Evolutionary conservation across 2,329 filamentous ascomycete species (phyloP).

Genomic region (Curvularia sp.): DNA sequence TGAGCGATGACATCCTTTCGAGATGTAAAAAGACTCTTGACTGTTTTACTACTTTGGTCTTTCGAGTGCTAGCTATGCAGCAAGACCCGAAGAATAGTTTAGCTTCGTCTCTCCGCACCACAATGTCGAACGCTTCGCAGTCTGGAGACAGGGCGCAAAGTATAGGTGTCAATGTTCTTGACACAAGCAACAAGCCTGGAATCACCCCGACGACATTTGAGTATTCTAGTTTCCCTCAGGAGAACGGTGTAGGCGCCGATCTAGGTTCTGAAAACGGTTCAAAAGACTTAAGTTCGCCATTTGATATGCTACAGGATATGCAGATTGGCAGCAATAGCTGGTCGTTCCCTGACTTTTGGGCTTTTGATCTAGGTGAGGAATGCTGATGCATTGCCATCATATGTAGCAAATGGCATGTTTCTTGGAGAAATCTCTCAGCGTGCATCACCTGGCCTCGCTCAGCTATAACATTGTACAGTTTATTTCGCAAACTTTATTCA

Average conservation of each 20-base stretch:
- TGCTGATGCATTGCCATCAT: conserved; percentile 23
- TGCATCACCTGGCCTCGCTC: no score
- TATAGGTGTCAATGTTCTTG: not conserved
- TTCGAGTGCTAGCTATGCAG: conserved; percentile 42
- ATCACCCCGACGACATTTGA: not conserved
- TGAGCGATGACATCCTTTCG: conserved; percentile 24
- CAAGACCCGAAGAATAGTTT: conserved; percentile 36
- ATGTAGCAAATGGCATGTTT: not conserved
- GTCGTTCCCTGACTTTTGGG: conserved; percentile 48
- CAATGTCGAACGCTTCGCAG: conserved; percentile 24
- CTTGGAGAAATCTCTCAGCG: not conserved
- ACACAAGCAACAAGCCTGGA: conserved; percentile 6
- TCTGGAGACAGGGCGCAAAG: conserved; percentile 20
- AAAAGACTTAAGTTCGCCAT: conserved; percentile 23
- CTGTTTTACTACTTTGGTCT: conserved; percentile 38
- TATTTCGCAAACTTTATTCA: no score
- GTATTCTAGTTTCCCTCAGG: conserved; percentile 11
- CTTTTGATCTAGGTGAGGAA: conserved; percentile 44
- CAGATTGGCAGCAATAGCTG: conserved; percentile 40
- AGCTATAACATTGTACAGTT: no score
- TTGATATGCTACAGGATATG: conserved; percentile 39
- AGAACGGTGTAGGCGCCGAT: conserved; percentile 20
- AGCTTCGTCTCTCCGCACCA: conserved; percentile 29
- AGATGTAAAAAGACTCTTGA: conserved; percentile 40
- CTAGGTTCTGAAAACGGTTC: conserved; percentile 3